Evolutionary conservation across 1,284 basidiomycete genomes (phyloP).

Genomic region (Mycena sp.): DNA sequence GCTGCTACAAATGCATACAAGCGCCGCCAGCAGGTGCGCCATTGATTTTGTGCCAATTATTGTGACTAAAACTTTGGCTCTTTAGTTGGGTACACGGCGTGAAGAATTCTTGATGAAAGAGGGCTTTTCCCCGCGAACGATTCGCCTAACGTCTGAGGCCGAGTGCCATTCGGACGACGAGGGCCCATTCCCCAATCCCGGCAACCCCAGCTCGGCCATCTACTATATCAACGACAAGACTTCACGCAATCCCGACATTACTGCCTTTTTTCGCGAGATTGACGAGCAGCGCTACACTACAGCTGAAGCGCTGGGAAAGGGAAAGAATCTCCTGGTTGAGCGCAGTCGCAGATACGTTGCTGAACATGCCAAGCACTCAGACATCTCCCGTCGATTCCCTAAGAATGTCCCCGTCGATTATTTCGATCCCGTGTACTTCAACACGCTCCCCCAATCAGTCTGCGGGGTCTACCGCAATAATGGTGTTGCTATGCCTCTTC

Average conservation of each 20-base stretch:
- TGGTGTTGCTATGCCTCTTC: not conserved
- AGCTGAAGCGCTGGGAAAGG: not conserved
- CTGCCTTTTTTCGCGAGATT: too few species aligned
- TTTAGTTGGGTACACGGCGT: not conserved
- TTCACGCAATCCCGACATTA: too few species aligned
- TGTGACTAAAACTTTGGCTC: conserved; percentile 1
- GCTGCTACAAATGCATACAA: not conserved
- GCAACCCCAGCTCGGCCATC: not conserved
- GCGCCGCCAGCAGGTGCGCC: conserved; percentile 11
- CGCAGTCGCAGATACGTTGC: not conserved
- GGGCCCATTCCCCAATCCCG: not conserved
- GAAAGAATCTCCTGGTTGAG: not conserved
- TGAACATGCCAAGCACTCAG: too few species aligned
- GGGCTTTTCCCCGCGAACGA: conserved; percentile 6
- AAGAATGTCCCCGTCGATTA: conserved; percentile 8
- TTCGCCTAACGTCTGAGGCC: conserved; percentile 12
- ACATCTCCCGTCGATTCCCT: too few species aligned
- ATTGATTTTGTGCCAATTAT: not conserved
- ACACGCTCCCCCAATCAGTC: not conserved
- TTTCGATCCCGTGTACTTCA: conserved; percentile 2
- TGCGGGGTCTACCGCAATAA: not conserved
- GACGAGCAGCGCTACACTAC: too few species aligned
- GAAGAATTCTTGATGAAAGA: conserved; percentile 12
- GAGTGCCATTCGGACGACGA: conserved; percentile 28
- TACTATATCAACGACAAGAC: not conserved